phyloP scores from a whole-genome alignment of 2,329 filamentous ascomycete genomes.

The Penicillium occitanis region DNA sequence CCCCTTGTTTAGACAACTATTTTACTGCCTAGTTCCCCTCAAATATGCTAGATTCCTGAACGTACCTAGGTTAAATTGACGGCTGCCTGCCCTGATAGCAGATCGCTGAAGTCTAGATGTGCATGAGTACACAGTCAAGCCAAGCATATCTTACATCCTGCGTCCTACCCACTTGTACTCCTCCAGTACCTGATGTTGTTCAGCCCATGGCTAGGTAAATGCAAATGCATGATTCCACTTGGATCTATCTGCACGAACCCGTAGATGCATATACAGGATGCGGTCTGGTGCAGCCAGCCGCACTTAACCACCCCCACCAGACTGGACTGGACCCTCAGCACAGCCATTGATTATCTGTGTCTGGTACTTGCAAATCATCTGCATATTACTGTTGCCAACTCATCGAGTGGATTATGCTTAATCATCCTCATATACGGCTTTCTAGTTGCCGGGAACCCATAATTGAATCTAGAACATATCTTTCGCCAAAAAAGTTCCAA shows the following conservation, averaged over 20 bases:
- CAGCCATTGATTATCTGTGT: neutral
- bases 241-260: neutral
- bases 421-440: neutral
- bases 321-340: constrained; percentile 1
- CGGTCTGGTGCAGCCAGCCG: constrained; percentile 3
- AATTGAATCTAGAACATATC: neutral
- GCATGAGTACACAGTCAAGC: neutral
- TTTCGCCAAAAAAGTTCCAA: neutral
- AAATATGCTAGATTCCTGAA: neutral
- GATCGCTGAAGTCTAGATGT: neutral
- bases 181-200: neutral
- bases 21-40: neutral
- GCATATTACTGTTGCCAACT: neutral
- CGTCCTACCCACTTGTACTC: neutral
- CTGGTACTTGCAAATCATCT: neutral
- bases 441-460: neutral
- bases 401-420: neutral
- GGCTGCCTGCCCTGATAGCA: neutral
- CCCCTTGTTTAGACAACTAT: neutral
- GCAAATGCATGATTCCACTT: neutral
- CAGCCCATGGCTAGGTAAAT: neutral
- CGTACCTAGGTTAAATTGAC: neutral
- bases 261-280: neutral
- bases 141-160: neutral
- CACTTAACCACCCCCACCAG: neutral